phyloP scores from a whole-genome alignment of 2,329 filamentous ascomycete species.

The Pseudocercospora vitis region DNA sequence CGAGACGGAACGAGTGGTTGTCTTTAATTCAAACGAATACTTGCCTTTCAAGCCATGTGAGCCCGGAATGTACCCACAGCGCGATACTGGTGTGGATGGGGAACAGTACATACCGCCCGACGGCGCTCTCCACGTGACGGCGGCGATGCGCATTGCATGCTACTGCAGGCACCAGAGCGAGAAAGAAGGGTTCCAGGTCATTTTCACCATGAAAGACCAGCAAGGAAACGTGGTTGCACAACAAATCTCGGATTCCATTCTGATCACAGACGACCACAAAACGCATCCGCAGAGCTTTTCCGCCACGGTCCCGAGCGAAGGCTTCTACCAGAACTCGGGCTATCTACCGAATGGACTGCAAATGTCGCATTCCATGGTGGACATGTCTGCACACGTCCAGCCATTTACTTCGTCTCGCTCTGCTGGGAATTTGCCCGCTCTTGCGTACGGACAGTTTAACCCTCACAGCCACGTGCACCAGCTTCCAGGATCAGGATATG shows the following conservation, averaged over 20 bases:
- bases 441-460: conserved; percentile 45
- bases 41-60: conserved; percentile 73
- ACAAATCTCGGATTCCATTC: conserved; percentile 80
- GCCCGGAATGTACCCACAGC: conserved; percentile 37
- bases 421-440: conserved; percentile 61
- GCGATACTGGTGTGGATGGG: conserved; percentile 29
- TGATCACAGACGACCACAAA: conserved; percentile 98
- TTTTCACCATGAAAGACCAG: conserved; percentile 89
- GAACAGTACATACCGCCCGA: conserved; percentile 43
- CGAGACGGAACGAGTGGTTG: conserved; percentile 77
- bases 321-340: conserved; percentile 30
- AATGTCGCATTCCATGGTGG: conserved; percentile 43
- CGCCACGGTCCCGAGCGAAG: conserved; percentile 31
- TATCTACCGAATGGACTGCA: conserved; percentile 33
- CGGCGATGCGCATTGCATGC: conserved; percentile 93
- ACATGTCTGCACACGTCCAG: conserved; percentile 40
- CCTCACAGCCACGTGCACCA: conserved; percentile 40
- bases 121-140: conserved; percentile 73
- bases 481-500: conserved; percentile 32
- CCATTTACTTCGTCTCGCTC: conserved; percentile 61
- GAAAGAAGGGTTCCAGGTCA: conserved; percentile 88
- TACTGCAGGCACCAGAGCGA: conserved; percentile 95
- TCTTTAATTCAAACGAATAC: conserved; percentile 87
- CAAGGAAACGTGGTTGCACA: conserved; percentile 76
- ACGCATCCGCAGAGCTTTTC: conserved; percentile 57